phyloP scores from a whole-genome alignment of 1,284 basidiomycete species.

The Melampsora americana region DNA sequence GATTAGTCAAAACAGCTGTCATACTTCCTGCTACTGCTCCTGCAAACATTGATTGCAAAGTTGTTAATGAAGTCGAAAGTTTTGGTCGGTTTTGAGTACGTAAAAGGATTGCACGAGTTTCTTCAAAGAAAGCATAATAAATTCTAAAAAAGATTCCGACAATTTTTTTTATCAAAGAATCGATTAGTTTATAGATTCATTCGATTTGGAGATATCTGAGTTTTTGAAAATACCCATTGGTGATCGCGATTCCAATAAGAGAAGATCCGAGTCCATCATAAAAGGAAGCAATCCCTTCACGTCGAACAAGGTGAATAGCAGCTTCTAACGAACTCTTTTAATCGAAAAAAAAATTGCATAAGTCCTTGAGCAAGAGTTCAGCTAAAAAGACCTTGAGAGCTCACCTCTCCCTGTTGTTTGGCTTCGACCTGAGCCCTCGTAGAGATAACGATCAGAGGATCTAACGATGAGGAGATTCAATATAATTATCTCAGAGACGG shows the following conservation, averaged over 20 bases:
- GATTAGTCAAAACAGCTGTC: constrained; percentile 86
- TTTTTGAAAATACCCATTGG: constrained; percentile 67
- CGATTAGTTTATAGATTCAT: too few species aligned
- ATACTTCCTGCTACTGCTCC: constrained; percentile 86
- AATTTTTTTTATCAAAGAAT: too few species aligned
- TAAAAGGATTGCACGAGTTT: constrained; percentile 55
- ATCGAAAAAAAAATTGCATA: constrained; percentile 59
- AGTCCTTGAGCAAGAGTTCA: constrained; percentile 52
- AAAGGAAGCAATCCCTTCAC: constrained; percentile 78
- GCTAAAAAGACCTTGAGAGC: constrained; percentile 34
- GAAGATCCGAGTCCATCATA: constrained; percentile 85
- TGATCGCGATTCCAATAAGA: constrained; percentile 84
- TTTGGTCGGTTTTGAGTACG: constrained; percentile 56
- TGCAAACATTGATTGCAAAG: constrained; percentile 82
- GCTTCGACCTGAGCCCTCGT: constrained; percentile 89
- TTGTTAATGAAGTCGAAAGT: constrained; percentile 65
- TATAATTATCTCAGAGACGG: not conserved
- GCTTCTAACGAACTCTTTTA: constrained; percentile 48
- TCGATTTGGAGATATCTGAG: constrained; percentile 22
- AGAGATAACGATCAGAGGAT: constrained; percentile 82
- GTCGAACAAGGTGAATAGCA: constrained; percentile 61
- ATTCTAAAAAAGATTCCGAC: constrained; percentile 54
- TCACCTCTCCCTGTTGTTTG: constrained; percentile 66
- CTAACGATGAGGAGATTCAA: constrained; percentile 57
- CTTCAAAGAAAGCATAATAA: constrained; percentile 56